A percentile compares a stretch with the other conserved stretches of the same genome.
These are phyloP conservation scores for Suhomyces maxii DNA, from an alignment of 1,139 yeast species.

Conservation along the genomic window DNA sequence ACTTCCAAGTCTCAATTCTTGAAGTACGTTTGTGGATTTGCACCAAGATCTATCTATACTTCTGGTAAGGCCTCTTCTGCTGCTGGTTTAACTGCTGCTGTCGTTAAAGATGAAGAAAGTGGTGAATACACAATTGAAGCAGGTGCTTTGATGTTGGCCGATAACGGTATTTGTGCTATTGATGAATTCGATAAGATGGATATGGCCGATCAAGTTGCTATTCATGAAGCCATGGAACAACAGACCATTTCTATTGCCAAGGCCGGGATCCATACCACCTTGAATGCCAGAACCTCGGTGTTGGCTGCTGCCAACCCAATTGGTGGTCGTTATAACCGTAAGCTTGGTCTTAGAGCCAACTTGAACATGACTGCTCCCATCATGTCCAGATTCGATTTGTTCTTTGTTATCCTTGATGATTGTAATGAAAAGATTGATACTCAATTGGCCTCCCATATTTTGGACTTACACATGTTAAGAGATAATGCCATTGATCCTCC, in stretches of 20 bases:
- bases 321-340: slow-evolving; percentile 91
- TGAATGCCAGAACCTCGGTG: slow-evolving; percentile 94
- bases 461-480: slow-evolving; percentile 85
- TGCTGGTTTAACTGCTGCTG: slow-evolving; percentile 98
- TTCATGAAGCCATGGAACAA: slow-evolving; percentile 99
- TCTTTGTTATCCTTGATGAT: slow-evolving; percentile 92
- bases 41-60: slow-evolving; percentile 94
- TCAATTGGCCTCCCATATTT: slow-evolving; percentile 88
- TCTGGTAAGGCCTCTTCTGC: slow-evolving; percentile 99
- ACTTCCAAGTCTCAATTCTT: slow-evolving; percentile 96
- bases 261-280: slow-evolving; percentile 97
- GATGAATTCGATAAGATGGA: slow-evolving; percentile 99
- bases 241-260: slow-evolving; percentile 97
- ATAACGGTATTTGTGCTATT: slow-evolving; percentile 97
- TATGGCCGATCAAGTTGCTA: slow-evolving; percentile 91
- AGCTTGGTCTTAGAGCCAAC: slow-evolving; percentile 79
- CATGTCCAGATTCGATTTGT: slow-evolving; percentile 96
- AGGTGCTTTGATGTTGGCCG: slow-evolving; percentile 98
- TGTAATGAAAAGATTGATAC: slow-evolving; percentile 91
- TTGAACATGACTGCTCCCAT: slow-evolving; percentile 98
- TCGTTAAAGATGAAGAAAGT: slow-evolving; percentile 94
- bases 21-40: slow-evolving; percentile 87
- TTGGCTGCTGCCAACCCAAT: slow-evolving; percentile 98
- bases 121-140: slow-evolving; percentile 98
- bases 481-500: slow-evolving; percentile 93